Conservation (phyloP, 2,329 filamentous ascomycete genomes). For the Teratosphaeria gauchensis region DNA sequence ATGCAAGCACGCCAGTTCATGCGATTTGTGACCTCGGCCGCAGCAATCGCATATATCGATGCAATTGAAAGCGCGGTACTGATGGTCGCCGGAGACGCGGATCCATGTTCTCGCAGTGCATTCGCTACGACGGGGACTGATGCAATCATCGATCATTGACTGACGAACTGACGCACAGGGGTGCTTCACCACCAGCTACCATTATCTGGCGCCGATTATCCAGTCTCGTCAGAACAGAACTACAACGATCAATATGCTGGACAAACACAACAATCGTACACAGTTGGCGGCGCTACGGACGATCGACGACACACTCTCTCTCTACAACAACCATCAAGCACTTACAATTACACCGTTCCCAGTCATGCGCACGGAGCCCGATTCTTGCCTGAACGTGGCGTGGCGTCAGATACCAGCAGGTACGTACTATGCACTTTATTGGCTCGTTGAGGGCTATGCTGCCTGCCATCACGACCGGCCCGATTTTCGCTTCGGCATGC, state of each 20-base stretch:
- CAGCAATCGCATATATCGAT: slow-evolving; percentile 3
- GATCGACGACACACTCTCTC: slow-evolving; percentile 42
- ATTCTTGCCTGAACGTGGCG: slow-evolving; percentile 44
- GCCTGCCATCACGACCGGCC: slow-evolving; percentile 1
- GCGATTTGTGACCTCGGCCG: slow-evolving; percentile 19
- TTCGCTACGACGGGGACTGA: slow-evolving; percentile 2
- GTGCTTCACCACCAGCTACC: slow-evolving; percentile 35
- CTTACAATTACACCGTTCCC: slow-evolving; percentile 36
- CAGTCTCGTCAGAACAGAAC: slow-evolving; percentile 35
- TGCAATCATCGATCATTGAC: neutral
- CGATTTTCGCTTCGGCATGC: neutral
- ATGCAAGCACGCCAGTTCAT: neutral
- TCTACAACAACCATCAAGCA: slow-evolving; percentile 36
- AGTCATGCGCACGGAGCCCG: slow-evolving; percentile 35
- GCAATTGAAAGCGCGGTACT: neutral
- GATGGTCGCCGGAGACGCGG: neutral
- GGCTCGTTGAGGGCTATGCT: slow-evolving; percentile 4
- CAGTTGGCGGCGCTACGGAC: slow-evolving; percentile 35
- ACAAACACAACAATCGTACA: slow-evolving; percentile 38
- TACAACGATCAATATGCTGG: slow-evolving; percentile 36
- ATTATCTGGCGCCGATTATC: slow-evolving; percentile 30
- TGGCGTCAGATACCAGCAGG: slow-evolving; percentile 41
- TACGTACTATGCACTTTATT: slow-evolving; percentile 37
- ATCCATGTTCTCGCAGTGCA: slow-evolving; percentile 10
- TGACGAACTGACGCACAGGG: neutral